Evolutionary conservation across 176 grass and related monocot species (phyloP).

Genomic region (Canna indica): DNA sequence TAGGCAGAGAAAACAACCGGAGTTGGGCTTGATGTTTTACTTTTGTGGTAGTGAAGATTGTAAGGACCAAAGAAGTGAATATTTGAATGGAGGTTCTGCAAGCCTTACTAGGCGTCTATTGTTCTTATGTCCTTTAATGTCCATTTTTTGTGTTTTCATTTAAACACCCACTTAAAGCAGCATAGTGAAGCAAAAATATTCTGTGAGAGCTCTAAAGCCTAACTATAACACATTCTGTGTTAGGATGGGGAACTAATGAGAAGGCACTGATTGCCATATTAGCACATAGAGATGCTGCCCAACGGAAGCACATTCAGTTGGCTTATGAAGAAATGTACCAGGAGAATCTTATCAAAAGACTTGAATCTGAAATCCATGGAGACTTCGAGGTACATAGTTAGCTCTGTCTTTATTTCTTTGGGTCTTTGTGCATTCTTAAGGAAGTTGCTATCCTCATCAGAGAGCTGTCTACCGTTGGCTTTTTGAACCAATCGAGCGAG

Average conservation of each 20-base stretch:
- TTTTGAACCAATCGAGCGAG: constrained; percentile 48
- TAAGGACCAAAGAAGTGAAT: too few relatives aligned
- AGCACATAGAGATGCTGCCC: constrained; percentile 50
- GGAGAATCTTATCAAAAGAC: constrained; percentile 45
- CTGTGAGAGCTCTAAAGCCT: not conserved
- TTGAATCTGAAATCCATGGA: constrained; percentile 64
- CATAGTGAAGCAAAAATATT: not conserved
- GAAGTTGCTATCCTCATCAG: too few relatives aligned
- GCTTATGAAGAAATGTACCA: constrained; percentile 52
- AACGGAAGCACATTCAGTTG: constrained; percentile 54
- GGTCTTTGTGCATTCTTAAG: too few relatives aligned
- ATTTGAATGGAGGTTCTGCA: too few relatives aligned
- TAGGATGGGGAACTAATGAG: constrained; percentile 96
- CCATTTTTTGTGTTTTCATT: too few relatives aligned
- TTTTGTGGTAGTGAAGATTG: too few relatives aligned
- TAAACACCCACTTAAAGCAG: too few relatives aligned
- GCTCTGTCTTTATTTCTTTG: not conserved
- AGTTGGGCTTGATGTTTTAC: too few relatives aligned
- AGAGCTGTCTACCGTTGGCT: constrained; percentile 65
- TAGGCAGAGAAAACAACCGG: too few relatives aligned
- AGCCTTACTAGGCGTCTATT: too few relatives aligned
- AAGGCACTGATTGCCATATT: constrained; percentile 52
- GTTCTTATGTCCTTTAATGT: too few relatives aligned
- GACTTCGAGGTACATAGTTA: constrained; percentile 47
- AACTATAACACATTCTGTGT: not conserved